Evolutionary conservation across 2,329 filamentous ascomycete genomes (phyloP), one percentile per base, ranked within the genome.

Genomic region (Seiridium unicorne): DNA sequence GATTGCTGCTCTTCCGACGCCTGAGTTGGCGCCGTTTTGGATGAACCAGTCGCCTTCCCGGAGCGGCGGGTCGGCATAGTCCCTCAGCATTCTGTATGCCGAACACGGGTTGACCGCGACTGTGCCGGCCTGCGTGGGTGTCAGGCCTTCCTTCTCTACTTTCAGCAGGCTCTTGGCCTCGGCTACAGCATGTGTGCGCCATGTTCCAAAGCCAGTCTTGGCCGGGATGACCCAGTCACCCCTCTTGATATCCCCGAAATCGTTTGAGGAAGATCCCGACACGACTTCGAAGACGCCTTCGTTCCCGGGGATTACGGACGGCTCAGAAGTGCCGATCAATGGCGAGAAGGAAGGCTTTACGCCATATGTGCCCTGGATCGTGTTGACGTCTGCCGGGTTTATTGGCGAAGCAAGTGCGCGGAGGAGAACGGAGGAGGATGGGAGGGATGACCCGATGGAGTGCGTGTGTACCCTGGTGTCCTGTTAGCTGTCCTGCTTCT

Each of bases 301-400:
- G 73, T 97, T 98, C 34, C 93, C 93, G 1, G 87, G 90, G 1
- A 95, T 85, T 1, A 92, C 91, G 6, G 90, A 86, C 2, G 93
- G 92, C 32, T 87, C 80, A 1, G 86, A 66, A 0, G 93, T 97
- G 60, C 93, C 91, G 58, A 99, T 86, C 1, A 86, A 76, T 5
- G 87, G 88, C 18, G 86, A 88, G 76, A 96, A 93, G 49, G 84
- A 80, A 0, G 93, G 93, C 73, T 92, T 92, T 51, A 88, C 88
- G 63, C 94, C 94, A 79, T 99, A 99, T 3, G 94, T 93, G 65
- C 95, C 95, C 80, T 99, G 95, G 70, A 99, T 91, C 70, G 94
- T 94, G 81, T 99, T 99, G 76, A 99, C 91, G 78, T 99, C 95
- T 70, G 95, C 93, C 32, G 95, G 95, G 79, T 99, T 99, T 75